Evolutionary conservation across 805 yeast species (phyloP), one percentile per base, ranked within the genome.

Genomic region (Ogataea methylovora): DNA sequence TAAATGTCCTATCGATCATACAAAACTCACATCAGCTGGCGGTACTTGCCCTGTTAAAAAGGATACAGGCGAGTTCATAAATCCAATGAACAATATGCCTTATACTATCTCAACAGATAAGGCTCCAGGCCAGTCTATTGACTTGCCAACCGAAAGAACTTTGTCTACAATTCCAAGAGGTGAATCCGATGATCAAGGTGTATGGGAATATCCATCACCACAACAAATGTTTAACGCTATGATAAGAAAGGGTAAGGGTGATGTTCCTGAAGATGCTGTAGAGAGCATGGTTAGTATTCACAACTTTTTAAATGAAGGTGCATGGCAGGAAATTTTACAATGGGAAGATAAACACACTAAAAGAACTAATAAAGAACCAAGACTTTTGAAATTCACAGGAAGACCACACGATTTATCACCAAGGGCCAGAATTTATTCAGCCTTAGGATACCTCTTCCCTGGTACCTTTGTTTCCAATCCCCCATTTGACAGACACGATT

Each of bases 141-240:
- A 73, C 24, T 65, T 92, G 22, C 87, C 97, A 8, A 84, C 92
- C 0, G 84, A 82, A 28, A 75, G 96, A 46, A 82, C 94, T 2
- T 58, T 79, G 25, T 85, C 95, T 12, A 62, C 85, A 2, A 92
- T 92, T 34, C 98, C 98, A 15, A 72, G 85, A 42, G 97, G 97
- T 20, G 73, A 66, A 20, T 52, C 54, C 11, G 66, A 63, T 2
- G 67, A 63, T 8, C 77, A 76, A 40, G 94, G 94, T 2, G 76
- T 79, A 31, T 92, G 99, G 99, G 98, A 92, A 60, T 92, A 92
- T 54, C 99, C 99, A 2, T 85, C 96, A 2, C 98, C 99, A 1
- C 98, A 92, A 60, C 99, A 92, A 56, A 92, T 92, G 99, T 78
- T 87, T 45, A 88, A 90, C 51, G 99, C 99, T 10, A 90, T 92